Evolutionary conservation across 176 grass and related monocot genomes (phyloP), one percentile per base, ranked within the genome.

Genomic region (Zoysia pacifica): DNA sequence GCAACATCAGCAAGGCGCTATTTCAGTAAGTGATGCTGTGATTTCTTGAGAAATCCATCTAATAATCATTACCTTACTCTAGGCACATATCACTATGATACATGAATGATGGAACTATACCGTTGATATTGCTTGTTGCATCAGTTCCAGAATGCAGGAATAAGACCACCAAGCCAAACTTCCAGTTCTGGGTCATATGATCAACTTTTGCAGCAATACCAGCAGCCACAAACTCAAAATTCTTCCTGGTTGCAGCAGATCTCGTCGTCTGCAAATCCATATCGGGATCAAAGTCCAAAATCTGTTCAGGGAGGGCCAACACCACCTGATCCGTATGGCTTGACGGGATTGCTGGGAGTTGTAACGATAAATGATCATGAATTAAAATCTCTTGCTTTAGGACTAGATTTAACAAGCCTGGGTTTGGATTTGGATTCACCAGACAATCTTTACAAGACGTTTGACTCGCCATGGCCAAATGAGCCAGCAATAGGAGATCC

Each of bases 401-500:
- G 96, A 76, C 89, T 99, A 81, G 96, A 99, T 81, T 83, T 98
- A 66, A 93, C 92, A 54, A 86, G 90, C 40, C 73, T 98, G 76
- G 96, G 96, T 56, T 78, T 99, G 76, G 93, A 95, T 65, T 89
- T 99, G 83, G 95, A 99, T 60, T 93, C 96, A 73, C 68, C 83
- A 69, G 96, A 99, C 69, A 95, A 89, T 93, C 84, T 99, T 66
- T 92, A 95, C 81, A 91, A 89, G 90, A 99, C 89, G 39, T 99
- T 99, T 93, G 90, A 88, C 75, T 95, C 92, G 80, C 96, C 96
- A 35, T 99, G 93, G 93, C 95, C 90, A 63, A 85, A 92, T 79
- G 96, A 99, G 15, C 78, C 90, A 61, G 79, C 84, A 62, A 95
- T 89, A 86, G 92, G 92, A 65, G 96, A 99, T 68, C 82, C 90